Evolutionary conservation across 768 basidiomycete species (phyloP).

Genomic region (Collybiopsis confluens): DNA sequence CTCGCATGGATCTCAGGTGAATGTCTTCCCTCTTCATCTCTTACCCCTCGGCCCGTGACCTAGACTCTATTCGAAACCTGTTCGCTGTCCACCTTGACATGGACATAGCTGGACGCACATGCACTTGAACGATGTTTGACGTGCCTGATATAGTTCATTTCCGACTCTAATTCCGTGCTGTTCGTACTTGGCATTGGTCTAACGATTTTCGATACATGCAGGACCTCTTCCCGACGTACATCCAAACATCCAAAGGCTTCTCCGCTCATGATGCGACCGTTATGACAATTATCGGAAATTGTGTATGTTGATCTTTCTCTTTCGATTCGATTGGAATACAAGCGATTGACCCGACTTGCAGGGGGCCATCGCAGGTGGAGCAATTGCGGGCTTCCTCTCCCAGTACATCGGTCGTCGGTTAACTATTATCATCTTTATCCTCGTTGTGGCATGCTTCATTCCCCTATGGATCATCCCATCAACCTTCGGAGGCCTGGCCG

Average conservation of each 20-base stretch:
- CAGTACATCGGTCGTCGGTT: conserved; percentile 83
- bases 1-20: conserved; percentile 65
- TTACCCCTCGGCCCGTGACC: too few relatives aligned
- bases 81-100: too few relatives aligned
- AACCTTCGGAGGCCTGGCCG: conserved; percentile 63
- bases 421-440: conserved; percentile 64
- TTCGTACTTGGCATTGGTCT: not conserved
- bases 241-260: conserved; percentile 61
- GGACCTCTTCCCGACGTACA: conserved; percentile 80
- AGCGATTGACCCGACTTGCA: not conserved
- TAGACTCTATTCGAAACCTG: too few relatives aligned
- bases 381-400: conserved; percentile 64
- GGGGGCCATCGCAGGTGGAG: conserved; percentile 52
- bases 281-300: conserved; percentile 81
- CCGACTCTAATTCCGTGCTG: not conserved
- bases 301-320: conserved; percentile 29
- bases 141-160: not conserved
- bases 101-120: too few relatives aligned
- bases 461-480: conserved; percentile 82
- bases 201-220: conserved; percentile 16
- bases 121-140: too few relatives aligned
- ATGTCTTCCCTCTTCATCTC: not conserved
- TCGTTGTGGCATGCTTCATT: conserved; percentile 59
- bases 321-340: not conserved
- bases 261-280: conserved; percentile 51